Evolutionary conservation across 1,284 basidiomycete genomes (phyloP), one percentile per base, ranked within the genome.

Genomic region (Neonothopanus nambi): DNA sequence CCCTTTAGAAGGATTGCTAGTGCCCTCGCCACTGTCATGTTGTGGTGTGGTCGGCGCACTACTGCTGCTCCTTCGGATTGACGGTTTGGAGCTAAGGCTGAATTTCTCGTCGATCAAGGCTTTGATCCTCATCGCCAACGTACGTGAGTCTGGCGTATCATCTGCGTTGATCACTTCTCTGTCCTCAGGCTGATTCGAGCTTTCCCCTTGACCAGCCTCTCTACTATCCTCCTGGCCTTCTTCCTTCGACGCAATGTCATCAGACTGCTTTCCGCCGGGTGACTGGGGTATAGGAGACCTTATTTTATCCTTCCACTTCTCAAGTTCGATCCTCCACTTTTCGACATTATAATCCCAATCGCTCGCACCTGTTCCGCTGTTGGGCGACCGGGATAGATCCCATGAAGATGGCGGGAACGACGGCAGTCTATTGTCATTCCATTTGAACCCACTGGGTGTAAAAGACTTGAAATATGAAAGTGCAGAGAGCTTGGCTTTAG

Each of bases 51-150:
- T 57, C 49, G 33, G 56, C 60, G 60, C 59, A 41, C 26, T 53
- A 37, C 28, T 38, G 47, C 37, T 59, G 54, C 24, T 55, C 48
- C 13, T 43, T 45, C 18, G 51, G 9, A 62, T 44, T 11, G 64
- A 48, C 35, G 48, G 51, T 46, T 23, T 41, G 46, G 48, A 12
- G 21, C 56, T 55, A 41, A 68, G 59, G 47, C 57, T 55, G 55
- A 70, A 76, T 5, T 75, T 61, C 5, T 67, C 55, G 48, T 70
- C 64, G 45, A 82, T 65, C 40, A 80, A 57, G n/a, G 67, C 63
- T 57, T 74, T 71, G 38, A 81, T 73, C 53, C 62, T 70, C 52
- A 69, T 65, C 5, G 76, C 70, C 45, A 82, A 67, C 3, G 70
- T 69, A 36, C 54, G 61, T 5, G 76, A 66, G 53, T 75, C 73